Evolutionary conservation across 768 basidiomycete genomes (phyloP), one percentile per base, ranked within the genome.

Genomic region (Tylopilus plumbeoviolaceoides): DNA sequence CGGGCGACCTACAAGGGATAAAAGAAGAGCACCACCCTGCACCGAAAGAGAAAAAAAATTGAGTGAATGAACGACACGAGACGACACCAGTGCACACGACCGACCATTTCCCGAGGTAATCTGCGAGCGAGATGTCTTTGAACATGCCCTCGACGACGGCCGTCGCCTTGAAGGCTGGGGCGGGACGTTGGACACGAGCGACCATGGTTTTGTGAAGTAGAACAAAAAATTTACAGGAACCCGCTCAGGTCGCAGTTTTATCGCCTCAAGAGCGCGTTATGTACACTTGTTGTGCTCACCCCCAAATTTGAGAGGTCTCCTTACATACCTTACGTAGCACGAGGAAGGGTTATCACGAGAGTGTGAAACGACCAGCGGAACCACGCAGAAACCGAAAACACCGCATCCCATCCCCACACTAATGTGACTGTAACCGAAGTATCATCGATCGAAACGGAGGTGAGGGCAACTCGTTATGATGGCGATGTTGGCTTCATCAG

Each of bases 1-100:
- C 21, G n/a, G 17, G 36, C 45, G 36, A 71, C 86, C 58, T 73
- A 91, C 89, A 95, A 82, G 6, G 94, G 94, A 73, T 97, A 97
- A 76, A 95, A 95, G 70, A 95, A 80, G 17, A 97, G 82, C 33
- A 94, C 79, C n/a, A 95, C 85, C 92, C 93, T 94, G 53, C 17
- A 49, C 31, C 25, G 30, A 41, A 36, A 47, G 8, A 30, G 30
- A 50, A n/a, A 46, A n/a, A 36, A 30, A 21, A 33, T n/a, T 44
- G 27, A 44, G 30, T 23, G 12, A 27, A 50, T 11, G 30, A 11
- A 11, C 30, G 10, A 30, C 30, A 11, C 30, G 30, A 28, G 8
- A 7, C 15, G 1, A 51, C 31, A 54, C 40, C 51, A 7, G 17
- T 39, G 9, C 18, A 7, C 20, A 39, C 38, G 28, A 46, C 44